phyloP scores from a whole-genome alignment of 306 rosid species.

The Vigna unguiculata region DNA sequence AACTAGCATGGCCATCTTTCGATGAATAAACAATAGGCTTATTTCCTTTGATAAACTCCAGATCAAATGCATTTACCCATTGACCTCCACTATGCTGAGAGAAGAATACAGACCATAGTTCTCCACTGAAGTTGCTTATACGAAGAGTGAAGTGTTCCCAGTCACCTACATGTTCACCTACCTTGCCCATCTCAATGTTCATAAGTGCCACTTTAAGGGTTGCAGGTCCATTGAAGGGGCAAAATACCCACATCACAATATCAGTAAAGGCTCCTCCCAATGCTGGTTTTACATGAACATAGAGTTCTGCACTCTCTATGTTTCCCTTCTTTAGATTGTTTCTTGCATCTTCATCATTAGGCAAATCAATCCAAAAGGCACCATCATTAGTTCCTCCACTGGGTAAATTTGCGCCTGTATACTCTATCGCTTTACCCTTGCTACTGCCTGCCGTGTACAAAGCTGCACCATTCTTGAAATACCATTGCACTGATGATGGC shows the following conservation, averaged over 20 bases:
- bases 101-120: slow-evolving; percentile 83
- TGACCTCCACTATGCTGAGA: slow-evolving; percentile 92
- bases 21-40: slow-evolving; percentile 88
- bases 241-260: slow-evolving; percentile 93
- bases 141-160: slow-evolving; percentile 99
- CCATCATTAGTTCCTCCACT: slow-evolving; percentile 71
- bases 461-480: slow-evolving; percentile 78
- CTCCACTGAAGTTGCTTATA: slow-evolving; percentile 84
- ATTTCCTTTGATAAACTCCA: slow-evolving; percentile 77
- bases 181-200: slow-evolving; percentile 70
- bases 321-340: slow-evolving; percentile 64
- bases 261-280: slow-evolving; percentile 90
- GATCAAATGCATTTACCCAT: slow-evolving; percentile 75
- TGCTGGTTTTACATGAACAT: slow-evolving; percentile 91
- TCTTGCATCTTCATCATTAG: slow-evolving; percentile 61
- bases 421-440: slow-evolving; percentile 47
- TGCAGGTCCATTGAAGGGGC: slow-evolving; percentile 93
- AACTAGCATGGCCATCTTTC: slow-evolving; percentile 89
- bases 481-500: slow-evolving; percentile 97
- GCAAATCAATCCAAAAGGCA: slow-evolving; percentile 86
- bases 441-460: slow-evolving; percentile 52
- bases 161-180: slow-evolving; percentile 91
- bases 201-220: slow-evolving; percentile 71
- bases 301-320: slow-evolving; percentile 74
- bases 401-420: slow-evolving; percentile 78